These are phyloP conservation scores for Neltuma alba DNA, from an alignment of 306 rosid species.

Conservation along the genomic window DNA sequence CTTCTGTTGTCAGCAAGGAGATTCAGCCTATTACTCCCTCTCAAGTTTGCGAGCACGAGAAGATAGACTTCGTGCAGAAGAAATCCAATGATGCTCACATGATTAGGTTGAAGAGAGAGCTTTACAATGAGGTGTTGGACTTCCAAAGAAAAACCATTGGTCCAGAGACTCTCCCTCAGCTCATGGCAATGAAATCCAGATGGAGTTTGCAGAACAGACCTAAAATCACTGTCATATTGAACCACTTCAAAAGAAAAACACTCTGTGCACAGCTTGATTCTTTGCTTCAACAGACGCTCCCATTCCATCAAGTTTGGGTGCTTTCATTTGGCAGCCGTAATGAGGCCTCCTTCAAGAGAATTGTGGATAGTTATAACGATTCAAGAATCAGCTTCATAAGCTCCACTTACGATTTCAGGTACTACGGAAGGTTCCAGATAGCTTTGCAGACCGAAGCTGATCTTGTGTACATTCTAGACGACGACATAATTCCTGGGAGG, in stretches of 20 bases:
- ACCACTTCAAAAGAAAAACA: constrained; percentile 95
- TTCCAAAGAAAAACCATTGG: constrained; percentile 62
- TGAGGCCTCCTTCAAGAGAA: constrained; percentile 67
- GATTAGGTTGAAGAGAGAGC: constrained; percentile 79
- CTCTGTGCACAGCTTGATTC: constrained; percentile 90
- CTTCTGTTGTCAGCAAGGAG: constrained; percentile 54
- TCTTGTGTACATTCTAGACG: constrained; percentile 81
- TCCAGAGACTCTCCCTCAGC: constrained; percentile 73
- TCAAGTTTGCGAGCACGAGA: constrained; percentile 71
- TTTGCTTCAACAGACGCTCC: constrained; percentile 78
- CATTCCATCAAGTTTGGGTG: constrained; percentile 92
- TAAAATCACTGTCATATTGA: constrained; percentile 74
- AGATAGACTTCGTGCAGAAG: constrained; percentile 89
- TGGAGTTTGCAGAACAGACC: constrained; percentile 67
- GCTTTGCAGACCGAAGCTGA: constrained; percentile 91
- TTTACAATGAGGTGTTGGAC: constrained; percentile 64
- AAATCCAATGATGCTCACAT: constrained; percentile 81
- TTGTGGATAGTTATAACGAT: constrained; percentile 84
- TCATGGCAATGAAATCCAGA: constrained; percentile 83
- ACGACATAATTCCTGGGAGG: constrained; percentile 93
- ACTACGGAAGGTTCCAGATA: constrained; percentile 96
- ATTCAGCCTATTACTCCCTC: constrained; percentile 44
- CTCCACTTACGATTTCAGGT: constrained; percentile 90
- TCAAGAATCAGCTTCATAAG: constrained; percentile 81
- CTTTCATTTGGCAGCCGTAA: constrained; percentile 96